These are phyloP conservation scores for Davidsoniella virescens DNA, from an alignment of 2,329 filamentous ascomycete genomes.

Conservation along the genomic window DNA sequence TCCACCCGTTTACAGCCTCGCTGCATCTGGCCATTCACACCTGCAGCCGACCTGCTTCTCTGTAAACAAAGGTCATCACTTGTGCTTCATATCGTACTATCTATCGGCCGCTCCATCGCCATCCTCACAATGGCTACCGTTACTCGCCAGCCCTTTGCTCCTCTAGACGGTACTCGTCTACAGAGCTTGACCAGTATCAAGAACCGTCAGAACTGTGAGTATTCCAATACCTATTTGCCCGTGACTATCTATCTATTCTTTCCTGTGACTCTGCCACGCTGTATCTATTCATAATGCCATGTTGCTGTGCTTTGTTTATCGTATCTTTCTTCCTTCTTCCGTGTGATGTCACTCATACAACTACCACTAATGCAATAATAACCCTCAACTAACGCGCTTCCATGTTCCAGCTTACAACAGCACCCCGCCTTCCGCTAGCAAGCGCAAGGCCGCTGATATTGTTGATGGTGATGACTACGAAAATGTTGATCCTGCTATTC, in stretches of 20 bases:
- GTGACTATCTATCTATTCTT: too few relatives aligned
- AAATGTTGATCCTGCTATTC: slow-evolving; percentile 43
- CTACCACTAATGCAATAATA: background rate
- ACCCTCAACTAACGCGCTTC: slow-evolving; percentile 9
- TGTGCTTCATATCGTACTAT: background rate
- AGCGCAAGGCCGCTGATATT: slow-evolving; percentile 40
- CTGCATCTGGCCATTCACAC: slow-evolving; percentile 2
- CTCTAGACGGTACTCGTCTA: slow-evolving; percentile 51
- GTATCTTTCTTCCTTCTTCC: background rate
- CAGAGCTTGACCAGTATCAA: slow-evolving; percentile 59
- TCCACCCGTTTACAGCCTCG: background rate
- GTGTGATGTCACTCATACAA: background rate
- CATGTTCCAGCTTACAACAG: slow-evolving; percentile 1
- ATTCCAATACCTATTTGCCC: background rate
- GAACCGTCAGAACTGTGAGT: slow-evolving; percentile 60
- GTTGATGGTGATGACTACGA: slow-evolving; percentile 36
- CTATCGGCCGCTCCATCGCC: background rate
- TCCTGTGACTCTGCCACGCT: too few relatives aligned
- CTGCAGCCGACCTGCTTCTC: background rate
- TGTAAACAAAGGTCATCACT: background rate
- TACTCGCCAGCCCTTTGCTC: slow-evolving; percentile 58
- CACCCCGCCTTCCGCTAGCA: slow-evolving; percentile 25
- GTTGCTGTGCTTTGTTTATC: background rate
- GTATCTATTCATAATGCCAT: background rate
- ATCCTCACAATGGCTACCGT: slow-evolving; percentile 33